Percentiles rank a stretch among this genome's conserved stretches.
These are phyloP conservation scores for Blastomyces parvus DNA, from an alignment of 2,329 filamentous ascomycete genomes.

Conservation along the genomic window DNA sequence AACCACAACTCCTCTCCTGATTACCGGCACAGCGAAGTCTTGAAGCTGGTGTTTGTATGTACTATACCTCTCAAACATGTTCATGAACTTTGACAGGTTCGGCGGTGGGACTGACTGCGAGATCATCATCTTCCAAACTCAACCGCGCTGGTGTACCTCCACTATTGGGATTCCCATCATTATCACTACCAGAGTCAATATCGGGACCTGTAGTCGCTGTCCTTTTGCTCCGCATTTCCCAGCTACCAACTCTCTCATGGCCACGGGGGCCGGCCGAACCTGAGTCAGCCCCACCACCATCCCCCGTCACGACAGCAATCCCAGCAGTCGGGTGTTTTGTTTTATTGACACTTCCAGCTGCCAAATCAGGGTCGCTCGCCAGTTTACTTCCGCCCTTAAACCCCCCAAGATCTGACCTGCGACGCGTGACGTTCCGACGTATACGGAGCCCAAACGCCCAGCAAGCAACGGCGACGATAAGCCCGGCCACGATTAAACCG, in stretches of 20 bases:
- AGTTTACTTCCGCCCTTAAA: conserved; percentile 49
- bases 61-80: conserved; percentile 37
- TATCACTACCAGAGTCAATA: conserved; percentile 14
- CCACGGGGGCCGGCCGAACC: conserved; percentile 21
- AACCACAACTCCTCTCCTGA: not conserved
- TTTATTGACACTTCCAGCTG: conserved; percentile 16
- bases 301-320: not conserved
- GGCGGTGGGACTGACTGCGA: conserved; percentile 29
- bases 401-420: conserved; percentile 37
- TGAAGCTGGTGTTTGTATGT: not conserved
- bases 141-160: not conserved
- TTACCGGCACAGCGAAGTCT: not conserved
- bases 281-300: not conserved
- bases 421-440: conserved; percentile 26
- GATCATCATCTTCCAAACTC: conserved; percentile 34
- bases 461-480: conserved; percentile 28
- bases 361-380: conserved; percentile 46
- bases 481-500: conserved; percentile 33
- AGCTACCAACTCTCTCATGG: conserved; percentile 48
- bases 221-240: conserved; percentile 42
- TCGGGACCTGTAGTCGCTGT: conserved; percentile 19
- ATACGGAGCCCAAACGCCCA: conserved; percentile 34
- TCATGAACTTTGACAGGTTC: conserved; percentile 41
- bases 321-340: not conserved
- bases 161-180: not conserved